Conservation (phyloP, 2,329 filamentous ascomycete species). For the Fusarium sp. region DNA sequence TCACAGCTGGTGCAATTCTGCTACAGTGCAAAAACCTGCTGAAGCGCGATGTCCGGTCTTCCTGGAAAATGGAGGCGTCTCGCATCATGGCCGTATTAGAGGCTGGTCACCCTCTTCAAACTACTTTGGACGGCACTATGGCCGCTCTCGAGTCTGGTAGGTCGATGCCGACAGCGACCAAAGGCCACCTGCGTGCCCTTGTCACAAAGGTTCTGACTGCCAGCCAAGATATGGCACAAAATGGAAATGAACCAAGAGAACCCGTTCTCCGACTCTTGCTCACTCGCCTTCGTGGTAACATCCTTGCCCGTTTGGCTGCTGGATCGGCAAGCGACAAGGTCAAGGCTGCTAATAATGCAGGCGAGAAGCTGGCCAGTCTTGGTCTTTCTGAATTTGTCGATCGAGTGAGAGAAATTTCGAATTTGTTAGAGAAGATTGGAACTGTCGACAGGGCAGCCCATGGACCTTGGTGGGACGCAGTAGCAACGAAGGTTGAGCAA, state of each 20-base stretch:
- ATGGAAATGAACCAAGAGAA: conserved; percentile 60
- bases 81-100: conserved; percentile 78
- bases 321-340: conserved; percentile 76
- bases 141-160: conserved; percentile 70
- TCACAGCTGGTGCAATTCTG: conserved; percentile 78
- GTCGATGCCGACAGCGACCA: conserved; percentile 73
- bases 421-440: conserved; percentile 72
- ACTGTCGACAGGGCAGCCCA: conserved; percentile 75
- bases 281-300: conserved; percentile 73
- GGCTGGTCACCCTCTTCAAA: conserved; percentile 62
- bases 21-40: conserved; percentile 85
- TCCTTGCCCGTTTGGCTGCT: conserved; percentile 72
- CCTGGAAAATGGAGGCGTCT: conserved; percentile 79
- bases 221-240: conserved; percentile 57
- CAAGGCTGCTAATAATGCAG: conserved; percentile 73
- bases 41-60: conserved; percentile 80
- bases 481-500: conserved; percentile 66
- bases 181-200: conserved; percentile 66
- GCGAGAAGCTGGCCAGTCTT: conserved; percentile 74
- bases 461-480: conserved; percentile 75
- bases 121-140: conserved; percentile 69
- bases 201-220: conserved; percentile 67
- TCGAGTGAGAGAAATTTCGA: conserved; percentile 75
- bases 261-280: conserved; percentile 74
- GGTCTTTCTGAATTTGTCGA: conserved; percentile 80